Evolutionary conservation across 768 basidiomycete species (phyloP).

Genomic region (Hortiboletus flavorubellus): DNA sequence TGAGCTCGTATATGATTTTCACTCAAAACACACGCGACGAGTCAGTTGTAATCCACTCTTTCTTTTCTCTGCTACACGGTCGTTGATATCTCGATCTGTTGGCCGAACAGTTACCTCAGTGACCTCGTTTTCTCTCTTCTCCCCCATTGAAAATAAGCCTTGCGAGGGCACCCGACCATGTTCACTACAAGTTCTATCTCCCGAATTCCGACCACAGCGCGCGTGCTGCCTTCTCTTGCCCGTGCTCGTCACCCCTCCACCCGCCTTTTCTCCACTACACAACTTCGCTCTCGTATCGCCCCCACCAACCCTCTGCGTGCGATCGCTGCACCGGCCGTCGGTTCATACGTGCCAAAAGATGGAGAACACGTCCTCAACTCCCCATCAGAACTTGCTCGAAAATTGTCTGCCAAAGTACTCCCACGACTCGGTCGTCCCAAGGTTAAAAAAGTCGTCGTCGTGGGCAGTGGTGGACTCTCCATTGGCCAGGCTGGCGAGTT

Average conservation of each 20-base stretch:
- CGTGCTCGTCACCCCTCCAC: slow-evolving; percentile 19
- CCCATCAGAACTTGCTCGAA: slow-evolving; percentile 91
- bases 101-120: slow-evolving; percentile 25
- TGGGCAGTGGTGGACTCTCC: slow-evolving; percentile 92
- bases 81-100: slow-evolving; percentile 2
- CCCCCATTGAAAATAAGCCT: slow-evolving; percentile 11
- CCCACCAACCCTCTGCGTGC: slow-evolving; percentile 58
- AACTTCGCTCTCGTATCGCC: slow-evolving; percentile 34
- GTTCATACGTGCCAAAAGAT: slow-evolving; percentile 60
- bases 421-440: slow-evolving; percentile 89
- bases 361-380: slow-evolving; percentile 81
- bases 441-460: slow-evolving; percentile 92
- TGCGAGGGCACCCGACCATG: slow-evolving; percentile 7
- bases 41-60: slow-evolving; percentile 15
- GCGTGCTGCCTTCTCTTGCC: slow-evolving; percentile 14
- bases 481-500: slow-evolving; percentile 99
- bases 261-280: slow-evolving; percentile 53
- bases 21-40: slow-evolving; percentile 35
- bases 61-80: neutral
- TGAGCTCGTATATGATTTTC: slow-evolving; percentile 30
- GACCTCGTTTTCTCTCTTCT: slow-evolving; percentile 31
- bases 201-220: slow-evolving; percentile 13
- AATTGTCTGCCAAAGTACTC: slow-evolving; percentile 90
- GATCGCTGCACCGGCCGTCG: slow-evolving; percentile 73
- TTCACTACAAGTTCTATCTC: neutral